Base-by-base conservation (phyloP, 805 yeast species). In the Pachysolen tannophilus region DNA sequence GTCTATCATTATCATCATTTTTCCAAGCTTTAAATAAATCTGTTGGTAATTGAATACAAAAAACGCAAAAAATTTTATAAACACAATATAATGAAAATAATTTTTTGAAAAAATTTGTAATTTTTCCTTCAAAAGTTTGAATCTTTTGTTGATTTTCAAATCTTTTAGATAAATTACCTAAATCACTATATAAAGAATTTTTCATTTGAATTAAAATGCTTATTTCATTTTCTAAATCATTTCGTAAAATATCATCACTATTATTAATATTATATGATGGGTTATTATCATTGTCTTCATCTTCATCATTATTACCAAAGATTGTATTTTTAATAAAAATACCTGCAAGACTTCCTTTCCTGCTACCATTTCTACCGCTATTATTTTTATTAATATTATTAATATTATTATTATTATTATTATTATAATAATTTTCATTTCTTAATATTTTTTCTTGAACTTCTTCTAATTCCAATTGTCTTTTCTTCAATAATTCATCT, bases 71-170 rank as follows among this genome's bases (percentile, higher is more conserved):
- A 5, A 71, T 55, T 34, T 74, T 55, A 48, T 72, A 73, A 32
- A 65, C 35, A 52, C 78, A 72, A 50, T 72, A 72, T n/a, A 59
- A 28, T 8, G 71, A 59, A 42, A 72, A 67, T 16, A 30, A 27
- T 23, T 41, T 25, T 8, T 39, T 43, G 24, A 30, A 34, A 8
- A 41, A 11, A 11, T 36, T 39, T 5, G 26, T 13, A 13, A 49
- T 7, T 24, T 35, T 41, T 9, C 48, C 37, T 8, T 13, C 8
- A 5, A 31, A 14, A 4, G 37, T 23, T 7, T 15, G 8, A n/a
- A 19, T 11, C 10, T 16, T 24, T 14, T 20, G 13, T 21, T 49
- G 50, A 5, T 30, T 31, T 10, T 38, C 33, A 32, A 44, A 55
- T 30, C 35, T 40, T n/a, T 38, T 33, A 9, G 57, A 38, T 8